Percentiles rank a stretch among this genome's conserved stretches.
These are phyloP conservation scores for Trichoderma atroviride DNA, from an alignment of 2,329 filamentous ascomycete species.

Conservation along the genomic window DNA sequence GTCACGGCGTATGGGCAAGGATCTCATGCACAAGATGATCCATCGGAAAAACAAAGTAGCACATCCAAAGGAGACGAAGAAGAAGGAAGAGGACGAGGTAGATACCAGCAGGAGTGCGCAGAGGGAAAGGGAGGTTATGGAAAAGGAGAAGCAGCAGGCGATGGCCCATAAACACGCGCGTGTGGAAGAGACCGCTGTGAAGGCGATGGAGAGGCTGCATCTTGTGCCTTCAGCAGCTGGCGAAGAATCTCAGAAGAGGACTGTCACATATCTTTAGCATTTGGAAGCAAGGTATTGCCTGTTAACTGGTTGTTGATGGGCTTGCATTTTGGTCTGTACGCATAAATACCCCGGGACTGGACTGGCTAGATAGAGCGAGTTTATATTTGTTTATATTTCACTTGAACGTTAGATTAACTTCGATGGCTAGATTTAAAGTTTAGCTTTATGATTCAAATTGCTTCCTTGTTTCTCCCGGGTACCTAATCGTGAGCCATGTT, in stretches of 20 bases:
- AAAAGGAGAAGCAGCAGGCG: slow-evolving; percentile 41
- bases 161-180: slow-evolving; percentile 46
- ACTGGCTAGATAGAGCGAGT: slow-evolving; percentile 10
- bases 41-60: slow-evolving; percentile 62
- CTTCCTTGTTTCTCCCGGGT: not conserved
- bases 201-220: slow-evolving; percentile 47
- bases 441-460: not conserved
- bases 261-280: not conserved
- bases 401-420: not conserved
- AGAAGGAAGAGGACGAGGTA: slow-evolving; percentile 59
- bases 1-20: slow-evolving; percentile 66
- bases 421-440: not conserved
- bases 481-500: not conserved
- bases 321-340: not conserved
- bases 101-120: slow-evolving; percentile 64
- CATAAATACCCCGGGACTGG: slow-evolving; percentile 13
- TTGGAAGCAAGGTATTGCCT: not conserved
- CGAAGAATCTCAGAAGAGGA: not conserved
- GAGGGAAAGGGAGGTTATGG: slow-evolving; percentile 50
- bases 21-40: slow-evolving; percentile 50
- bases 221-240: slow-evolving; percentile 34
- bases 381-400: slow-evolving; percentile 9
- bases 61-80: slow-evolving; percentile 60
- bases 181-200: slow-evolving; percentile 34
- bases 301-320: not conserved